Percentiles rank a stretch among this genome's conserved stretches.
These are phyloP conservation scores for Daedaleopsis sinensis DNA, from an alignment of 768 basidiomycete genomes.

Conservation along the genomic window DNA sequence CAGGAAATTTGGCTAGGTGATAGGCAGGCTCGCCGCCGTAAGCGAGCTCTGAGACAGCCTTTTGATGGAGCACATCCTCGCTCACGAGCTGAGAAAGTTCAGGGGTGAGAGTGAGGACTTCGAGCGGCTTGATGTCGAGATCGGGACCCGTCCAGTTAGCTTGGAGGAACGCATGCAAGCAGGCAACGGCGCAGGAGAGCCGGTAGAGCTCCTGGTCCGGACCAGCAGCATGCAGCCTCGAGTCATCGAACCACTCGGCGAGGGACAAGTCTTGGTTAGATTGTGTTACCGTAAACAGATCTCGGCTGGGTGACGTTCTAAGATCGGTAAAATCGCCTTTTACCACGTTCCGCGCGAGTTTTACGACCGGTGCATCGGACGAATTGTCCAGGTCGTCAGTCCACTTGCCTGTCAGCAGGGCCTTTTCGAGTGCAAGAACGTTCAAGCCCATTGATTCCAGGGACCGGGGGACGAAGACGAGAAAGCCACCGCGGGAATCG, in stretches of 20 bases:
- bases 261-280: conserved; percentile 37
- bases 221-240: conserved; percentile 32
- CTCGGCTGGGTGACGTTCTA: conserved; percentile 37
- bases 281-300: conserved; percentile 37
- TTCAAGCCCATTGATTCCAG: conserved; percentile 21
- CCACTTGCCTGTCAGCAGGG: conserved; percentile 58
- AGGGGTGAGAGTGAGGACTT: conserved; percentile 39
- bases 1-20: conserved; percentile 74
- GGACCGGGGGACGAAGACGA: conserved; percentile 11
- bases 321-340: conserved; percentile 61
- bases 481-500: conserved; percentile 11
- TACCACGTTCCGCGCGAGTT: conserved; percentile 57
- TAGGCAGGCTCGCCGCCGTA: conserved; percentile 94
- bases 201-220: conserved; percentile 55
- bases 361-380: conserved; percentile 25
- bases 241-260: conserved; percentile 37
- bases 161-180: conserved; percentile 89
- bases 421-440: conserved; percentile 48
- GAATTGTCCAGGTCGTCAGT: conserved; percentile 18
- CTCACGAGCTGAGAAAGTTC: conserved; percentile 34
- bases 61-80: conserved; percentile 57
- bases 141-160: conserved; percentile 96
- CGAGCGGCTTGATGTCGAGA: conserved; percentile 56
- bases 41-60: conserved; percentile 76
- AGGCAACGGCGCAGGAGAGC: conserved; percentile 73